phyloP scores from a whole-genome alignment of 2,329 filamentous ascomycete species.

The Ascochyta lentis region DNA sequence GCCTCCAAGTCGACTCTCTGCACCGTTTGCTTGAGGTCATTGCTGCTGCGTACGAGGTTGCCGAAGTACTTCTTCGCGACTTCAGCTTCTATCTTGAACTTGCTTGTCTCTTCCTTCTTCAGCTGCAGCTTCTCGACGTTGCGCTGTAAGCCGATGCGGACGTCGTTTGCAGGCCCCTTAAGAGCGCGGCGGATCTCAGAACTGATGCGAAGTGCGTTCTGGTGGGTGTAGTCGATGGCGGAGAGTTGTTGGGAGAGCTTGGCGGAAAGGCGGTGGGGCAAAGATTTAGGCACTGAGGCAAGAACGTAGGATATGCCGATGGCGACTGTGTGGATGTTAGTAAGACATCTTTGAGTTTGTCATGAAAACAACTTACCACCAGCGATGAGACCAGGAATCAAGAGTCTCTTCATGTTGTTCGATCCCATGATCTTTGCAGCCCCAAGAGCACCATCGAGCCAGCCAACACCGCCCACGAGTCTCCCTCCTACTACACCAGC shows the following conservation, averaged over 20 bases:
- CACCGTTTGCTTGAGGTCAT: slow-evolving; percentile 58
- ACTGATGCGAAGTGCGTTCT: slow-evolving; percentile 84
- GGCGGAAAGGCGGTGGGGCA: slow-evolving; percentile 81
- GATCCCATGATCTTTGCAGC: slow-evolving; percentile 81
- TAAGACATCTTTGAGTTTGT: neutral
- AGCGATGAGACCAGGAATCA: slow-evolving; percentile 79
- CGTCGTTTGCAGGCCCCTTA: slow-evolving; percentile 83
- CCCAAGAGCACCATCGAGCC: slow-evolving; percentile 86
- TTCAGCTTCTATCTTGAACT: slow-evolving; percentile 82
- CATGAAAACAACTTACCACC: slow-evolving; percentile 67
- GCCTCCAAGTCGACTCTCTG: slow-evolving; percentile 61
- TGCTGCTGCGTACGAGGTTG: slow-evolving; percentile 74
- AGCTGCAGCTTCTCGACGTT: slow-evolving; percentile 82
- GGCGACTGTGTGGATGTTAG: slow-evolving; percentile 60
- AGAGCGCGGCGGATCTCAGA: slow-evolving; percentile 87
- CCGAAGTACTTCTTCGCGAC: slow-evolving; percentile 89
- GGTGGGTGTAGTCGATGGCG: slow-evolving; percentile 89
- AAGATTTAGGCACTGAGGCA: slow-evolving; percentile 84
- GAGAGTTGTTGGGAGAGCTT: slow-evolving; percentile 84
- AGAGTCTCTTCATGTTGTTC: slow-evolving; percentile 78
- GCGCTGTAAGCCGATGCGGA: slow-evolving; percentile 81
- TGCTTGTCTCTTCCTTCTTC: slow-evolving; percentile 82
- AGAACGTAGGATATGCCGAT: slow-evolving; percentile 82
- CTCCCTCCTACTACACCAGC: slow-evolving; percentile 84
- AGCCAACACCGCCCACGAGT: slow-evolving; percentile 81